A percentile compares a stretch with the other conserved stretches of the same genome.
Evolutionary conservation across 2,329 filamentous ascomycete species (phyloP).

Genomic region (Venturia pyrina): DNA sequence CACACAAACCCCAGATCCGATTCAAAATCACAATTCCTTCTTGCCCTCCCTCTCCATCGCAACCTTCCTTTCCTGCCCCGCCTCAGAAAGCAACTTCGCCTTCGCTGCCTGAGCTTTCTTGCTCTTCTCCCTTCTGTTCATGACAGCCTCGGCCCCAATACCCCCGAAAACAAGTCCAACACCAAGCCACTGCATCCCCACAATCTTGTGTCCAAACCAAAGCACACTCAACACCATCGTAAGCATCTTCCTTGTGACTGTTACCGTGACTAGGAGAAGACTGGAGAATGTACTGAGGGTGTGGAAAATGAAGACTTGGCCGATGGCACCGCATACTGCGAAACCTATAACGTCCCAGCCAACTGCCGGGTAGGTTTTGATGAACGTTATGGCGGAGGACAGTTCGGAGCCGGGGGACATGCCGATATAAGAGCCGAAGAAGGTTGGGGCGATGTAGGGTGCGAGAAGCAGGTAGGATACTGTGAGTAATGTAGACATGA

Average conservation of each 20-base stretch:
- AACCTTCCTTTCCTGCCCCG: constrained; percentile 4
- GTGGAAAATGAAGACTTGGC: constrained; percentile 97
- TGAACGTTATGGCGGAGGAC: constrained; percentile 66
- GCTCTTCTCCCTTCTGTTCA: constrained; percentile 73
- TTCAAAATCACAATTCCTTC: not conserved
- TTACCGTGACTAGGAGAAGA: constrained; percentile 87
- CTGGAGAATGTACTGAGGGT: constrained; percentile 88
- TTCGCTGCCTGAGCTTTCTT: constrained; percentile 60
- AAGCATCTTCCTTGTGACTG: constrained; percentile 96
- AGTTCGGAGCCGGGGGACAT: constrained; percentile 58
- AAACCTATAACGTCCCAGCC: constrained; percentile 86
- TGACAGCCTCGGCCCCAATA: constrained; percentile 79
- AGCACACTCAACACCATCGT: constrained; percentile 96
- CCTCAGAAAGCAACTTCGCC: constrained; percentile 12
- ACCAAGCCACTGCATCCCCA: constrained; percentile 85
- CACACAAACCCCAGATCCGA: not conserved
- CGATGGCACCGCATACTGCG: constrained; percentile 78
- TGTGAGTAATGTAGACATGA: constrained; percentile 74
- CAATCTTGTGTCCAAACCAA: constrained; percentile 83
- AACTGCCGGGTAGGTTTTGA: constrained; percentile 68
- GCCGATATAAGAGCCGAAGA: constrained; percentile 31
- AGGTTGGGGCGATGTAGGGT: constrained; percentile 64
- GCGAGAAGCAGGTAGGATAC: constrained; percentile 64
- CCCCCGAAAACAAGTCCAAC: constrained; percentile 90
- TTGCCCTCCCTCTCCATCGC: not conserved